phyloP scores from a whole-genome alignment of 768 basidiomycete species.

The Sporobolomyces roseus region DNA sequence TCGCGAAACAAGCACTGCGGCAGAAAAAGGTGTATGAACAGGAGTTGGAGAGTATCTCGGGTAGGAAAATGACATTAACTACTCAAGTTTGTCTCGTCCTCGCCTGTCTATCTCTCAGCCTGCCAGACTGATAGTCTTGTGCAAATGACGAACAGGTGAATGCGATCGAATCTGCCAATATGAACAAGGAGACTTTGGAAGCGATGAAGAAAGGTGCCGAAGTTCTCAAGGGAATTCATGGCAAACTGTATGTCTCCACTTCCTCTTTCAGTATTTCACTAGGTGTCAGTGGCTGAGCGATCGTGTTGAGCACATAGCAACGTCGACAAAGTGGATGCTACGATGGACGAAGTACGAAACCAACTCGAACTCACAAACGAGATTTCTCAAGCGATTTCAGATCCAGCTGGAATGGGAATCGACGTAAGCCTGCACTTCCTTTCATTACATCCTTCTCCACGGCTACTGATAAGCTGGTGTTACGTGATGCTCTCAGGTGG shows the following conservation, averaged over 20 bases:
- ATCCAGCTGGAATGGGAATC: conserved; percentile 59
- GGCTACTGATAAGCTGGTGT: too few species aligned
- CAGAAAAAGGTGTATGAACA: conserved; percentile 86
- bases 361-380: conserved; percentile 90
- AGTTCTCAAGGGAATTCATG: conserved; percentile 84
- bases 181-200: conserved; percentile 94
- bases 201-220: conserved; percentile 94
- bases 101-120: not conserved
- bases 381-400: conserved; percentile 81
- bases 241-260: conserved; percentile 65
- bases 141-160: conserved; percentile 57
- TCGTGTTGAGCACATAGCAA: conserved; percentile 54
- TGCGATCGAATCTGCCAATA: conserved; percentile 92
- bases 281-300: not conserved
- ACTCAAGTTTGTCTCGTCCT: conserved; percentile 59
- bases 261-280: not conserved
- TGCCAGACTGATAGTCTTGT: not conserved
- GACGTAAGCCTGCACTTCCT: conserved; percentile 61
- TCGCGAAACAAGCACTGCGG: conserved; percentile 80
- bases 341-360: conserved; percentile 80
- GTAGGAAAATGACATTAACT: conserved; percentile 84
- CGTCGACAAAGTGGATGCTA: conserved; percentile 81
- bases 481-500: too few species aligned
- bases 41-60: conserved; percentile 79
- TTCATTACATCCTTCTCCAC: not conserved